Percentiles rank a stretch among this genome's conserved stretches.
Evolutionary conservation across 2,329 filamentous ascomycete genomes (phyloP).

Genomic region (Grosmannia clavigera): DNA sequence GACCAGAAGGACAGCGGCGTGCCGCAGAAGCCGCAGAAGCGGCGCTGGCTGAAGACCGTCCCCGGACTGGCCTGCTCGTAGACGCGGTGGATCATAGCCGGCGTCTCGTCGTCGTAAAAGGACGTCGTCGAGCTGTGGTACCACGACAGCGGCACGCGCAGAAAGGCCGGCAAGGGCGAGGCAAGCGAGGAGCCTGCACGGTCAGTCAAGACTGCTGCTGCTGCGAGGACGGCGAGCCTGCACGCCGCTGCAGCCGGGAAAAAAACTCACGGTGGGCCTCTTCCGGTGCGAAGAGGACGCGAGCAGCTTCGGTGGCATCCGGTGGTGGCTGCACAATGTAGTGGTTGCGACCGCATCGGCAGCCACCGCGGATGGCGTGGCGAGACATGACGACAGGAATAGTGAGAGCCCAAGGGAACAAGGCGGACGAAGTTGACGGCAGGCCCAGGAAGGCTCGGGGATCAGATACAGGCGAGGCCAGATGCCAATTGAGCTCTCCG

Average conservation of each 20-base stretch:
- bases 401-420: neutral
- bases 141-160: conserved; percentile 71
- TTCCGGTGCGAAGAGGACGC: conserved; percentile 65
- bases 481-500: neutral
- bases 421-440: neutral
- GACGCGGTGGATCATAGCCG: conserved; percentile 50
- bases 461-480: neutral
- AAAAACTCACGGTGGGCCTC: conserved; percentile 53
- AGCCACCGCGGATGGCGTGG: conserved; percentile 55
- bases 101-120: conserved; percentile 67
- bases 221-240: neutral
- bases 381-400: neutral
- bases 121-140: conserved; percentile 65
- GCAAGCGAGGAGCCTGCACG: conserved; percentile 50
- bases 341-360: conserved; percentile 75
- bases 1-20: conserved; percentile 78
- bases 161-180: conserved; percentile 64
- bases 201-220: neutral
- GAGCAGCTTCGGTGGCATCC: conserved; percentile 40
- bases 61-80: conserved; percentile 40
- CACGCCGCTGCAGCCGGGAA: neutral
- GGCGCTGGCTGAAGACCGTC: conserved; percentile 49
- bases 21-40: conserved; percentile 88
- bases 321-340: conserved; percentile 63
- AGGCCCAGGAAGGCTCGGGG: neutral